Conservation (phyloP, 208 protist genomes). For the Leishmania aethiopica region DNA sequence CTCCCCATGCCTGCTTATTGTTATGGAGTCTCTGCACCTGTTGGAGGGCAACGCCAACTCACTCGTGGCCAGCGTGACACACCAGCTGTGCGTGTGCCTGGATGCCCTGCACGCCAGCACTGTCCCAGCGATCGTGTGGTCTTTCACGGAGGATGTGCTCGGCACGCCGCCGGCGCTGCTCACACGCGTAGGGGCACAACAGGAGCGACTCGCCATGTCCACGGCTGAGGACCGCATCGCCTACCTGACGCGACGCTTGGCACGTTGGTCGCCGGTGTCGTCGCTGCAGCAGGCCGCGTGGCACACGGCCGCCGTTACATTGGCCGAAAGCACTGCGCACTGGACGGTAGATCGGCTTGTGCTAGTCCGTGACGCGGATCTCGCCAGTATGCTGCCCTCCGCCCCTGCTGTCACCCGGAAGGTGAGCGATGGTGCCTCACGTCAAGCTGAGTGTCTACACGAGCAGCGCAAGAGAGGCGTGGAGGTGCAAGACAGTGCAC, state of each 20-base stretch:
- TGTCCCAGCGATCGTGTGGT: conserved; percentile 22
- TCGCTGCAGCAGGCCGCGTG: not conserved
- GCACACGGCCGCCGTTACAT: conserved; percentile 2
- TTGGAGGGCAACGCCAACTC: conserved; percentile 38
- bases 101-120: conserved; percentile 34
- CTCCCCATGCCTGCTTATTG: conserved; percentile 36
- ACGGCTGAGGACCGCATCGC: conserved; percentile 33
- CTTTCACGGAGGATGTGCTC: conserved; percentile 22
- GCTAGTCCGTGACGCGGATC: conserved; percentile 7
- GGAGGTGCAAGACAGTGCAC: not conserved
- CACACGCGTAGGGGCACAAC: conserved; percentile 21
- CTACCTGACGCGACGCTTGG: conserved; percentile 24
- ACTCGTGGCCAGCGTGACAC: conserved; percentile 37
- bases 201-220: conserved; percentile 33
- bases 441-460: not conserved
- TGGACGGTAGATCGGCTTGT: conserved; percentile 19
- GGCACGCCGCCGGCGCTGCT: conserved; percentile 10
- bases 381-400: conserved; percentile 4
- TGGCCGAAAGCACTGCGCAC: conserved; percentile 32
- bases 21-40: conserved; percentile 52
- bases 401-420: not conserved
- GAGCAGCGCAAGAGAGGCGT: not conserved
- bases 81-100: conserved; percentile 49
- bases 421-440: not conserved
- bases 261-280: not conserved